Conservation (phyloP, 2,329 filamentous ascomycete genomes). For the Aurifilum marmelostoma region DNA sequence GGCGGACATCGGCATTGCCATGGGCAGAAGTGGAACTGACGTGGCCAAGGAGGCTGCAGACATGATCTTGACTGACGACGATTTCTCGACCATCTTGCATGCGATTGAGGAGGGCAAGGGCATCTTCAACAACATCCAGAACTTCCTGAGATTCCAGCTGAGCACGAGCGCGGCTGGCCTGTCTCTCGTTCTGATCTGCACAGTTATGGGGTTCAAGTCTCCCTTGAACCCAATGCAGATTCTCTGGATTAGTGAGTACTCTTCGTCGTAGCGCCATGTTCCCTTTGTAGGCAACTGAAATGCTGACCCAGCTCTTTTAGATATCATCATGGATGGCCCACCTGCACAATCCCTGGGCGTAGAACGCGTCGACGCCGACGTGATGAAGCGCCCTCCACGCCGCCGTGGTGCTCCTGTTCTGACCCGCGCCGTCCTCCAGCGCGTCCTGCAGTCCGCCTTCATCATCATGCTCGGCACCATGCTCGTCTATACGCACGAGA, state of each 20-base stretch:
- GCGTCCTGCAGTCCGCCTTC: constrained; percentile 83
- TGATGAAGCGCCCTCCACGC: constrained; percentile 90
- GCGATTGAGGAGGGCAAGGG: constrained; percentile 99
- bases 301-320: constrained; percentile 49
- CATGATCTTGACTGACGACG: constrained; percentile 86
- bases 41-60: constrained; percentile 82
- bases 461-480: constrained; percentile 95
- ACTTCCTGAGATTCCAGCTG: constrained; percentile 97
- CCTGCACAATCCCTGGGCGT: constrained; percentile 96
- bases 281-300: not conserved
- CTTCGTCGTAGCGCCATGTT: not conserved
- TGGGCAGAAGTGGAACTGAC: constrained; percentile 72
- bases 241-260: constrained; percentile 89
- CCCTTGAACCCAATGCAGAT: constrained; percentile 99
- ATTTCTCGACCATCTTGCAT: constrained; percentile 87
- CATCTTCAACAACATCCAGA: constrained; percentile 99
- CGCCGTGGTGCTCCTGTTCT: constrained; percentile 86
- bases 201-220: constrained; percentile 89
- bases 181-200: constrained; percentile 89
- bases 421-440: constrained; percentile 78
- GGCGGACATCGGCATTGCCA: constrained; percentile 76
- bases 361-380: constrained; percentile 89
- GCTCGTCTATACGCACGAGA: constrained; percentile 87
- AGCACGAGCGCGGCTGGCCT: constrained; percentile 95
- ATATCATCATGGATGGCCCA: constrained; percentile 99